A percentile compares a stretch with the other conserved stretches of the same genome.
phyloP scores from a whole-genome alignment of 768 basidiomycete genomes.

The Boletus patriciae region DNA sequence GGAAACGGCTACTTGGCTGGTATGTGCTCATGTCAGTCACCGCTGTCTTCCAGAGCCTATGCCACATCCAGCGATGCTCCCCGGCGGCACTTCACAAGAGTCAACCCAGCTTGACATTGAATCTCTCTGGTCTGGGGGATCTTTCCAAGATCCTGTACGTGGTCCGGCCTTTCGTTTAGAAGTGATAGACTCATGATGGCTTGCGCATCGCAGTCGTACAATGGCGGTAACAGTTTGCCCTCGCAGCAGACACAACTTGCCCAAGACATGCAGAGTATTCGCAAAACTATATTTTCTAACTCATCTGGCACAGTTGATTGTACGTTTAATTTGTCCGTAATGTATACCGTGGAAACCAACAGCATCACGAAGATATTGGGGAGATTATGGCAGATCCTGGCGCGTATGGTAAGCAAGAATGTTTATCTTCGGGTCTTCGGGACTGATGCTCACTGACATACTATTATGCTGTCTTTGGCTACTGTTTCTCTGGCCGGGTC shows the following conservation, averaged over 20 bases:
- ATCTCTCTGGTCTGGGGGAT: conserved; percentile 74
- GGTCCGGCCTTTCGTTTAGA: background rate
- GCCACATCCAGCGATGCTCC: conserved; percentile 53
- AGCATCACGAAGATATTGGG: conserved; percentile 45
- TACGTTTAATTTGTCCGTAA: conserved; percentile 23
- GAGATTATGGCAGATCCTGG: conserved; percentile 54
- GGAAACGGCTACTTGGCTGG: conserved; percentile 75
- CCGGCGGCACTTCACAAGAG: conserved; percentile 61
- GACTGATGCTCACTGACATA: background rate
- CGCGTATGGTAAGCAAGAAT: conserved; percentile 53
- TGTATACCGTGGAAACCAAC: conserved; percentile 1
- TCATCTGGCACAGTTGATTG: conserved; percentile 59
- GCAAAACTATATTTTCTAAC: conserved; percentile 57
- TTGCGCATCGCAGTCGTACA: conserved; percentile 45
- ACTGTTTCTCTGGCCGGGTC: conserved; percentile 1
- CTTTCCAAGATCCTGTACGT: conserved; percentile 62
- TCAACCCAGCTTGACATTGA: conserved; percentile 71
- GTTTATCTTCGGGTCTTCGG: background rate
- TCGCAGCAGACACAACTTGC: conserved; percentile 46
- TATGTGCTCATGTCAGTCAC: conserved; percentile 22
- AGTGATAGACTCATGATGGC: background rate
- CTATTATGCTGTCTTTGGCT: background rate
- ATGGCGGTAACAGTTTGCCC: conserved; percentile 64
- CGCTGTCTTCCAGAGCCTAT: background rate
- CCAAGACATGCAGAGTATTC: conserved; percentile 50